These are phyloP conservation scores for Sphaerulina musiva DNA, from an alignment of 2,329 filamentous ascomycete species.

Conservation along the genomic window DNA sequence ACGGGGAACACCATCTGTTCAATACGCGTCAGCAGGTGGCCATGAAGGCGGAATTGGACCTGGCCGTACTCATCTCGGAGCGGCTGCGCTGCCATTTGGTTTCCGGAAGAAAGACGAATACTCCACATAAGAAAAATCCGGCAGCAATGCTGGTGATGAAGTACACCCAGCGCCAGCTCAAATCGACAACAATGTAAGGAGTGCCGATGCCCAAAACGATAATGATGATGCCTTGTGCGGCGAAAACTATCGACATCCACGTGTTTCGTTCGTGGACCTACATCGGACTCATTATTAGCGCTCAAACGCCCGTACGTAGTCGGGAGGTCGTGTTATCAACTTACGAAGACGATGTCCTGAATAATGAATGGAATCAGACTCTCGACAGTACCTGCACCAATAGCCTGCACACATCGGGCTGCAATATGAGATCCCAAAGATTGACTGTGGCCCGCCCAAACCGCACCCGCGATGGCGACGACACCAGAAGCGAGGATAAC, in stretches of 20 bases:
- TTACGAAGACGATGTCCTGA: constrained; percentile 27
- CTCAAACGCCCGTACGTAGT: neutral
- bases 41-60: neutral
- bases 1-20: constrained; percentile 16
- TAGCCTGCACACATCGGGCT: constrained; percentile 27
- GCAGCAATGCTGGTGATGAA: constrained; percentile 26
- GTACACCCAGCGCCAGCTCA: constrained; percentile 30
- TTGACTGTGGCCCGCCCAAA: constrained; percentile 29
- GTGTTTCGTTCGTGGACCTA: constrained; percentile 30
- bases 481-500: constrained; percentile 26
- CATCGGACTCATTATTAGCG: neutral
- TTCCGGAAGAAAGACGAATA: constrained; percentile 28
- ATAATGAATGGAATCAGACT: constrained; percentile 30
- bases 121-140: constrained; percentile 23
- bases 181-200: constrained; percentile 27
- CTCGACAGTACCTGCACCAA: constrained; percentile 31
- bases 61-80: constrained; percentile 23
- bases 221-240: constrained; percentile 29
- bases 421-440: constrained; percentile 26
- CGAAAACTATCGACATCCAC: constrained; percentile 28
- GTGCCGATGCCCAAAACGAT: constrained; percentile 27
- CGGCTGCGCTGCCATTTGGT: constrained; percentile 26
- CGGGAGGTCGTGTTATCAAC: neutral
- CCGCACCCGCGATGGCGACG: constrained; percentile 24
- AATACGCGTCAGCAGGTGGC: neutral